Percentiles rank a stretch among this genome's conserved stretches.
Evolutionary conservation across 441 rosid species (phyloP).

Genomic region (Arabidopsis hybrid): DNA sequence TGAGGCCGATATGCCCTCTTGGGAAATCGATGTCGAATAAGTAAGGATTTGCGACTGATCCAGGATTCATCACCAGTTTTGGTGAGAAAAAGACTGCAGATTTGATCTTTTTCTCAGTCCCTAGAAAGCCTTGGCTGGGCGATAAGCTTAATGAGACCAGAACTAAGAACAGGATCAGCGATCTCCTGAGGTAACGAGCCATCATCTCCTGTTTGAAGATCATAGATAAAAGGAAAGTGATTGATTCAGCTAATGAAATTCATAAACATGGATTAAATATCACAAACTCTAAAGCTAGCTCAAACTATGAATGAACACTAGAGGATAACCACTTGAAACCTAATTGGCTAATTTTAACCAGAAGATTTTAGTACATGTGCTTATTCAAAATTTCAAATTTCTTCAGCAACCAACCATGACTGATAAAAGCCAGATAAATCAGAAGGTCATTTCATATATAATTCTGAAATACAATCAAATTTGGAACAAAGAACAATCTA

Average conservation of each 20-base stretch:
- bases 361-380: neutral
- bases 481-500: neutral
- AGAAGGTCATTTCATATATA: constrained; percentile 4
- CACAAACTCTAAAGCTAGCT: neutral
- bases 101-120: constrained; percentile 47
- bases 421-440: neutral
- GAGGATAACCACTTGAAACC: constrained; percentile 5
- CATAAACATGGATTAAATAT: neutral
- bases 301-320: neutral
- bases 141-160: constrained; percentile 42
- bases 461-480: neutral
- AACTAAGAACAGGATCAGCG: constrained; percentile 44
- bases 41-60: constrained; percentile 69
- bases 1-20: constrained; percentile 80
- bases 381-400: neutral
- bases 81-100: constrained; percentile 72
- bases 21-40: constrained; percentile 71
- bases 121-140: constrained; percentile 38
- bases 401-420: neutral
- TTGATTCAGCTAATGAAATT: neutral
- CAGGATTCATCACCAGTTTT: constrained; percentile 70
- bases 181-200: constrained; percentile 38
- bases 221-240: constrained; percentile 6
- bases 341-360: constrained; percentile 9
- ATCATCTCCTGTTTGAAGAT: constrained; percentile 49